Base-by-base conservation (phyloP, 2,329 filamentous ascomycete species). In the Emericellopsis atlantica region DNA sequence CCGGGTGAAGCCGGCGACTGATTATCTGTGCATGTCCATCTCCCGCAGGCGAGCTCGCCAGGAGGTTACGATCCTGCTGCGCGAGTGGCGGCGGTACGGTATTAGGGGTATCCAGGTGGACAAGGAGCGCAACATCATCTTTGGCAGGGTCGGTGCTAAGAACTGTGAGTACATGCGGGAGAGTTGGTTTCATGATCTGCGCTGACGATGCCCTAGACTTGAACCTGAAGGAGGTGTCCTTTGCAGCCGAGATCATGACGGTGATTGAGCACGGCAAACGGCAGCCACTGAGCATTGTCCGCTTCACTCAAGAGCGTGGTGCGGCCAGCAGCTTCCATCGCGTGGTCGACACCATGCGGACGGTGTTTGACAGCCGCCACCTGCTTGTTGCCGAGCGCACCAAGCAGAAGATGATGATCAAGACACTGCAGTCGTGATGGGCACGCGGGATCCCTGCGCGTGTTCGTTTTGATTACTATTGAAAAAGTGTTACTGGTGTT, bases 241-340 rank as follows among this genome's bases (percentile, higher is more conserved):
- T 96, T 59, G 83, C 86, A 14, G 79, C 81, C 32, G 87, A 95
- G 57, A 74, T 95, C 45, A 93, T 93, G 65, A 87, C 83, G 2
- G 82, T 94, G 32, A 82, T 94, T 46, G 85, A 95, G 62, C 84
- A 92, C 54, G 85, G 85, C 37, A 80, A 78, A 47, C 79, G 77
- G 47, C 79, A 77, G 36, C 81, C 81, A 37, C 72, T 95, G 41
- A 84, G 82, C 57, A 79, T 95, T 48, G 78, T 85, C 24, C 81
- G 86, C 31, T 86, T 95, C 57, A 90, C 84, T 2, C 89, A 95
- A 54, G 87, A 92, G 54, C 81, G 81, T 43, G 92, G 90, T n/a
- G 89, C 90, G 2, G 88, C 86, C 32, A 92, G 83, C 51, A 92
- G 84, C 50, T 94, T 96, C 64, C 75, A 86, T 56, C 80, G 78